Evolutionary conservation across 805 yeast species (phyloP).

Genomic region (Cyberlindnera xishuangbannaensis): DNA sequence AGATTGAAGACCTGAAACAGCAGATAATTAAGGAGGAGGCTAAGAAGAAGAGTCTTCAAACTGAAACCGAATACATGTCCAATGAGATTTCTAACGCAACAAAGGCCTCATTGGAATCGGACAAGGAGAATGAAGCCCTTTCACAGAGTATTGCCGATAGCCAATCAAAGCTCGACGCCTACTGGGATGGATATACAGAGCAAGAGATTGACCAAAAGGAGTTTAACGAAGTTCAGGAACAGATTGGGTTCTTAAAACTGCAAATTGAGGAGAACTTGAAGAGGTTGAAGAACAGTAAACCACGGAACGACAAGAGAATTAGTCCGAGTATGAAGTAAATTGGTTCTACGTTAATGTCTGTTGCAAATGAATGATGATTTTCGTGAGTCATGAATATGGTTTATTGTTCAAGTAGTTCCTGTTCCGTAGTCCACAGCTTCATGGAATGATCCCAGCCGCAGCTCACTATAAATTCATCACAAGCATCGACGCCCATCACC

Average conservation of each 20-base stretch:
- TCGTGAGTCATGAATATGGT: too few relatives aligned
- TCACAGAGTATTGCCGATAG: conserved; percentile 9
- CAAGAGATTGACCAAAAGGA: conserved; percentile 13
- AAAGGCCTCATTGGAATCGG: conserved; percentile 42
- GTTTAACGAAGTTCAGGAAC: conserved; percentile 10
- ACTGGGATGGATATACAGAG: conserved; percentile 17
- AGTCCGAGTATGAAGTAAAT: conserved; percentile 17
- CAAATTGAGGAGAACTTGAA: conserved; percentile 19
- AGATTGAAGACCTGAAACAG: conserved; percentile 40
- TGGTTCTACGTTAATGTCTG: too few relatives aligned
- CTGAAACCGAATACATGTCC: conserved; percentile 61
- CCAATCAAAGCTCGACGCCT: conserved; percentile 11
- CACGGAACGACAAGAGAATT: conserved; percentile 16
- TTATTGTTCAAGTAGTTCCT: conserved; percentile 3
- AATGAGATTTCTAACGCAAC: conserved; percentile 52
- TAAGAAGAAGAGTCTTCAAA: conserved; percentile 40
- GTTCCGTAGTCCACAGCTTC: conserved; percentile 40
- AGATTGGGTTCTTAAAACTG: conserved; percentile 8
- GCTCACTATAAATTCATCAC: conserved; percentile 34
- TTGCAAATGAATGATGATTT: too few relatives aligned
- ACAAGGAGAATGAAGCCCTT: conserved; percentile 25
- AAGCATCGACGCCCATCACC: conserved; percentile 63
- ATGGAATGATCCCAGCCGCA: conserved; percentile 16
- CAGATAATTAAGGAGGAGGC: conserved; percentile 38
- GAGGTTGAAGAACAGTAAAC: conserved; percentile 16